These are phyloP conservation scores for Quercus bicolor DNA, from an alignment of 306 rosid species.

Conservation along the genomic window DNA sequence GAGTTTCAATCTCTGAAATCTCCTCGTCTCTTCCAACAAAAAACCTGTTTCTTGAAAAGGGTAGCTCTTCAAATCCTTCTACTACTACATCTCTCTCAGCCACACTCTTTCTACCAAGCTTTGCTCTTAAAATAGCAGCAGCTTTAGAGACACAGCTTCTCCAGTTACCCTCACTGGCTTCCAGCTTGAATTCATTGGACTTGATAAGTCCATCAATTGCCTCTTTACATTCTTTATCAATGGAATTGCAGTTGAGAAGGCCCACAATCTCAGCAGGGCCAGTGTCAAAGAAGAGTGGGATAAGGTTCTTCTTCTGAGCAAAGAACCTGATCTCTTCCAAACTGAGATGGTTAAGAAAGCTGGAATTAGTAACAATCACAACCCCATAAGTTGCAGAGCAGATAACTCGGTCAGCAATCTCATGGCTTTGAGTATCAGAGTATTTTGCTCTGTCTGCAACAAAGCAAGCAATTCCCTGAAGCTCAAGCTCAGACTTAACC, in stretches of 20 bases:
- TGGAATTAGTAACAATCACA: slow-evolving; percentile 61
- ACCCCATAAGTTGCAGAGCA: slow-evolving; percentile 73
- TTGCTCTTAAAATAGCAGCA: slow-evolving; percentile 52
- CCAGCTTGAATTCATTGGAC: slow-evolving; percentile 59
- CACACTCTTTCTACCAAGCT: slow-evolving; percentile 68
- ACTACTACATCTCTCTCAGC: slow-evolving; percentile 21
- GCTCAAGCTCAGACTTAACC: slow-evolving; percentile 89
- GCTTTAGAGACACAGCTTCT: slow-evolving; percentile 55
- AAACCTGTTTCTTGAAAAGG: slow-evolving; percentile 55
- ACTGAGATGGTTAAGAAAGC: slow-evolving; percentile 53
- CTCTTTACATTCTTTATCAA: slow-evolving; percentile 62
- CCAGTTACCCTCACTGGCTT: slow-evolving; percentile 70
- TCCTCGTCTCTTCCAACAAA: slow-evolving; percentile 85
- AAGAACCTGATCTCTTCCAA: slow-evolving; percentile 81
- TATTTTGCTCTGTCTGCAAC: slow-evolving; percentile 76
- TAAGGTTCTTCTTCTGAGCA: slow-evolving; percentile 81
- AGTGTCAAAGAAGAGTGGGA: slow-evolving; percentile 68
- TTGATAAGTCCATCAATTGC: slow-evolving; percentile 63
- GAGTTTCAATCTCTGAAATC: slow-evolving; percentile 63
- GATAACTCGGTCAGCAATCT: slow-evolving; percentile 75
- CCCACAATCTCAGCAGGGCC: slow-evolving; percentile 48
- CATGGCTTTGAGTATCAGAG: slow-evolving; percentile 71
- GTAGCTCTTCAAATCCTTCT: slow-evolving; percentile 47
- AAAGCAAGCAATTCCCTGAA: slow-evolving; percentile 85
- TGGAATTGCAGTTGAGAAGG: slow-evolving; percentile 44